These are phyloP conservation scores for Kondoa subrosea DNA, from an alignment of 768 basidiomycete genomes.

Conservation along the genomic window DNA sequence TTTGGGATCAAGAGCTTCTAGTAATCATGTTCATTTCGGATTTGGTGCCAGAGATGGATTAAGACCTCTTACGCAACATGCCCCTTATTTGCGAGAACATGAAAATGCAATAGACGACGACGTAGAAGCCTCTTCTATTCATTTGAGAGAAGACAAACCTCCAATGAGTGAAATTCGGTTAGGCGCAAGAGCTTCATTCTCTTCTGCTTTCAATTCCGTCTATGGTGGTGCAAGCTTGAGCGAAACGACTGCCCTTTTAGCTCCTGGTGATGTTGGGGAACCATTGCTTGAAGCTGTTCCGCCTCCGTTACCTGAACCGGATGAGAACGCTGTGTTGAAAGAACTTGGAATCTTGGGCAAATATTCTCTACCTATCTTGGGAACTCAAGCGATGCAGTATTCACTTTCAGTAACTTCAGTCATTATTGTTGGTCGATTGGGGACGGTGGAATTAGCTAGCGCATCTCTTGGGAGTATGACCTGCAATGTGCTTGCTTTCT, in stretches of 20 bases:
- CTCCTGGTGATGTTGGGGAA: neutral
- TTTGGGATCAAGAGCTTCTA: neutral
- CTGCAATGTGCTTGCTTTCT: neutral
- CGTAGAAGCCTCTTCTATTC: neutral
- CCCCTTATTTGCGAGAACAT: neutral
- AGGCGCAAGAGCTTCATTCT: neutral
- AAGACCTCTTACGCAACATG: neutral
- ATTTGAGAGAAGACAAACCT: neutral
- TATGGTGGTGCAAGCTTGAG: neutral
- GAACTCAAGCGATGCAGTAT: slow-evolving; percentile 1
- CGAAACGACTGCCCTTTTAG: neutral
- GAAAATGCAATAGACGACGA: neutral
- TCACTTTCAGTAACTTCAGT: neutral
- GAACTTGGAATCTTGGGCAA: slow-evolving; percentile 1
- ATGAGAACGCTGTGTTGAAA: neutral
- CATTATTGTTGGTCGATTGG: neutral
- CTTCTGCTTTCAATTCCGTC: neutral
- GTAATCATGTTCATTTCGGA: neutral
- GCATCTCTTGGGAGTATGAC: neutral
- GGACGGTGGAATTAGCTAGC: slow-evolving; percentile 1
- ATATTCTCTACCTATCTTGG: neutral
- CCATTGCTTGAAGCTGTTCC: neutral
- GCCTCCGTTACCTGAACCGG: neutral
- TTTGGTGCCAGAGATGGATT: neutral
- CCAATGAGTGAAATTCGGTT: neutral